phyloP scores from a whole-genome alignment of 441 rosid genomes.

The Gossypium aridum region DNA sequence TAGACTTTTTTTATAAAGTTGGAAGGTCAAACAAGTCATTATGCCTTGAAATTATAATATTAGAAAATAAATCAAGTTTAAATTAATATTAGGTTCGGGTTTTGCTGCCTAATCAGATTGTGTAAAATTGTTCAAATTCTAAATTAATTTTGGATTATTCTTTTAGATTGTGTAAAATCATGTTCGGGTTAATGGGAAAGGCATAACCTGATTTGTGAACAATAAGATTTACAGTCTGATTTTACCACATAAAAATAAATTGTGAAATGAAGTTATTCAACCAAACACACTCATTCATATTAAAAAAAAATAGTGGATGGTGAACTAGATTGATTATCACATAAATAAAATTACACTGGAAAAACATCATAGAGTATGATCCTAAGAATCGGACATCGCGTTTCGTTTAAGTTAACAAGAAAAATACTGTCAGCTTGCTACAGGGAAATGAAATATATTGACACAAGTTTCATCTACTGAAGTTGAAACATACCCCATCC shows the following conservation, averaged over 20 bases:
- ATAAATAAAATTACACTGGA: neutral
- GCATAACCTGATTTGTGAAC: neutral
- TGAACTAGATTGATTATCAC: neutral
- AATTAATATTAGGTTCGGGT: too few relatives aligned
- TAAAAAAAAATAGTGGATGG: neutral
- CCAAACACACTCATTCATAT: neutral
- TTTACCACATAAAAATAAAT: neutral
- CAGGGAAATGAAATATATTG: neutral
- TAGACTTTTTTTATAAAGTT: too few relatives aligned
- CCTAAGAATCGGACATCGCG: neutral
- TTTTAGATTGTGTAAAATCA: too few relatives aligned
- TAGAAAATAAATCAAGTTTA: too few relatives aligned
- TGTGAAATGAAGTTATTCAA: neutral
- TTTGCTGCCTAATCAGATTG: too few relatives aligned
- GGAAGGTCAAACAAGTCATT: too few relatives aligned
- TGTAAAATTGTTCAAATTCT: too few relatives aligned
- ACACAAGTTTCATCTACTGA: neutral
- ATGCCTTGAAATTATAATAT: too few relatives aligned
- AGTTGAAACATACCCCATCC: constrained; percentile 10
- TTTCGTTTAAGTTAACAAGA: neutral
- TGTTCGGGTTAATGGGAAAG: too few relatives aligned
- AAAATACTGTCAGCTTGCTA: neutral
- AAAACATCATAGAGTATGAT: neutral
- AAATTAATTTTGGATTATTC: too few relatives aligned
- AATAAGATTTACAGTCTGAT: neutral